These are phyloP conservation scores for Rhizopus sp. DNA, from an alignment of 371 early-diverging fungal species.

Conservation along the genomic window DNA sequence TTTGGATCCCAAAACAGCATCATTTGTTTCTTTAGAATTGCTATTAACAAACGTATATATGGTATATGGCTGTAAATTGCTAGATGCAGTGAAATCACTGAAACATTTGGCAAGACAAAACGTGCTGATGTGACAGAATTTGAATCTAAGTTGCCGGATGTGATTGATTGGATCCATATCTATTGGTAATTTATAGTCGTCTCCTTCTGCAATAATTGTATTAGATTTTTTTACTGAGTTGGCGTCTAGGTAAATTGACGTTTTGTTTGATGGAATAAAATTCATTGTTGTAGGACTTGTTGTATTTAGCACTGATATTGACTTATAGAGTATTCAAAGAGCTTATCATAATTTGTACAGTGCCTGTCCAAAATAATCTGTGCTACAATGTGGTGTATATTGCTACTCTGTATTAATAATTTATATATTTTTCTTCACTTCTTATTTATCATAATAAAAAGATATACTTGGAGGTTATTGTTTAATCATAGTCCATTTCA, in stretches of 20 bases:
- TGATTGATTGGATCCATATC: constrained; percentile 17
- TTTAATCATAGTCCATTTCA: no score
- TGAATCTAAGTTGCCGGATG: constrained; percentile 17
- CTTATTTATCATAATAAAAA: no score
- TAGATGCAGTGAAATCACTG: constrained; percentile 14
- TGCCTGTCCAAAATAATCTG: no score
- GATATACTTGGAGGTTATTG: no score
- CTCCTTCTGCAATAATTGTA: constrained; percentile 4
- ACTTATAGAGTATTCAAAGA: no score
- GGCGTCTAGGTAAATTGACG: constrained; percentile 17
- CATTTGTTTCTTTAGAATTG: constrained; percentile 17
- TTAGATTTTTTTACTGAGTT: constrained; percentile 14
- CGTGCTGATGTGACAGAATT: constrained; percentile 14
- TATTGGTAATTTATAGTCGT: constrained; percentile 15
- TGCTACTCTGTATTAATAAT: no score
- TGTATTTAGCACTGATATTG: no score
- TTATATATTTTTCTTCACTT: no score
- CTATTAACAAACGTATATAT: constrained; percentile 18
- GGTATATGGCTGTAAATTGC: constrained; percentile 18
- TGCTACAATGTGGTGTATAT: no score
- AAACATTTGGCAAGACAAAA: constrained; percentile 20
- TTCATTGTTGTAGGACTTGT: constrained; percentile 14
- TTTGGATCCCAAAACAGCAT: constrained; percentile 18
- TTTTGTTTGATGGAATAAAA: constrained; percentile 17
- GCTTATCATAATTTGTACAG: no score